Evolutionary conservation across 2,329 filamentous ascomycete genomes (phyloP).

Genomic region (Didymella pomorum): DNA sequence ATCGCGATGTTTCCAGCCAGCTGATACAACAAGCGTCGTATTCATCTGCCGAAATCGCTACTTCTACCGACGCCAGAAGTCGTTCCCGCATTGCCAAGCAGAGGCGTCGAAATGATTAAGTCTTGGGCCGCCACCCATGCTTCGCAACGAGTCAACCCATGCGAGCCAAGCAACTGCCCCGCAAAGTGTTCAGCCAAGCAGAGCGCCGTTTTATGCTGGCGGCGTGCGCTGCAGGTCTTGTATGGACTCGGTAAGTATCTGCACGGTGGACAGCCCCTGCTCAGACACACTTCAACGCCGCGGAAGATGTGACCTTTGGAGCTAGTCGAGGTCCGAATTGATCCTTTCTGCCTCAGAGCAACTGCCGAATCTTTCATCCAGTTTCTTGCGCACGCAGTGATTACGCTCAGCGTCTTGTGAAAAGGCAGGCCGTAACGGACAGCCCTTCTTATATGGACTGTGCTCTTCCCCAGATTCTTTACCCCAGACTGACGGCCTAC

Average conservation of each 20-base stretch:
- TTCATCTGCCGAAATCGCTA: constrained; percentile 18
- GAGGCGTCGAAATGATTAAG: constrained; percentile 26
- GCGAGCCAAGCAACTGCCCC: constrained; percentile 45
- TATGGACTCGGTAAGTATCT: constrained; percentile 40
- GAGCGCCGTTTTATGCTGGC: constrained; percentile 29
- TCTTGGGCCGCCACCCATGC: constrained; percentile 30
- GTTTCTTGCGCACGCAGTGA: constrained; percentile 21
- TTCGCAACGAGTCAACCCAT: constrained; percentile 29
- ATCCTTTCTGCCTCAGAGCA: constrained; percentile 29
- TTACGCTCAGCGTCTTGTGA: constrained; percentile 9
- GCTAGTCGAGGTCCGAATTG: constrained; percentile 28
- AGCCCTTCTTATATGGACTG: constrained; percentile 41
- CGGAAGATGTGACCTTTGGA: constrained; percentile 21
- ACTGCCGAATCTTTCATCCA: constrained; percentile 41
- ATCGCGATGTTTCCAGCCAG: neutral
- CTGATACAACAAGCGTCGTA: constrained; percentile 3
- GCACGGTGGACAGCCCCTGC: constrained; percentile 24
- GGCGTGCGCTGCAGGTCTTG: constrained; percentile 21
- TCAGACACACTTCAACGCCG: constrained; percentile 15
- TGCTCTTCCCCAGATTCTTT: constrained; percentile 39
- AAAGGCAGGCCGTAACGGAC: constrained; percentile 26
- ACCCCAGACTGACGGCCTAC: constrained; percentile 30
- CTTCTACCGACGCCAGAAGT: constrained; percentile 4
- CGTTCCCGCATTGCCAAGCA: constrained; percentile 30
- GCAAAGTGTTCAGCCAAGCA: constrained; percentile 33